Base-by-base conservation (phyloP, 305 asterid species). In the Vinca major region DNA sequence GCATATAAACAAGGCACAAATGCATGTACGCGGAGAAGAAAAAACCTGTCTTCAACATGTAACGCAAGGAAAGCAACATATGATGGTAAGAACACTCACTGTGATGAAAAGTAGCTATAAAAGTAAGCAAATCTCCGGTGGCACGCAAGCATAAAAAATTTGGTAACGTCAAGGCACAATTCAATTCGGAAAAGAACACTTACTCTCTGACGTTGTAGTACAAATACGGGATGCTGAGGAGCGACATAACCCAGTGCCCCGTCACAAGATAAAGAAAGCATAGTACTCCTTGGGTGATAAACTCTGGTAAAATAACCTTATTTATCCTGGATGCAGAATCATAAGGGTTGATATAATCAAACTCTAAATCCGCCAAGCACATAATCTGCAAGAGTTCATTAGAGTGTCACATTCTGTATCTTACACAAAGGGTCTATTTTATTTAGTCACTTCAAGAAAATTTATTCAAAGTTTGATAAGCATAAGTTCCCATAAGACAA, bases 241-340 rank as follows among this genome's bases (percentile, higher is more conserved):
- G 82, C 12, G 86, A 79, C 95, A 91, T 83, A 73, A 79, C 54
- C 98, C 96, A 91, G 78, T 91, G 94, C 56, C 98, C 96, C 0
- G 95, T 83, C 51, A 85, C 48, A 33, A 91, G 89, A 81, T 83
- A 89, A 71, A 89, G 87, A 75, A 83, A 63, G 83, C 89, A 85
- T 21, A 91, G 62, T 74, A 84, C 89, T 77, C 90, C 98, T 78
- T 85, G 85, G 0, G 87, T 80, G 66, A 88, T 80, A 79, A 82
- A 91, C 80, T 91, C 95, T 0, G 96, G 96, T 71, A 91, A 67
- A 55, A 89, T 81, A 65, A 84, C 81, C 67, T 43, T 79, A 86
- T 91, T 91, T 76, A 91, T 86, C 79, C 92, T 26, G 33, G 33
- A 26, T 39, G 95, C 86, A 2, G 95, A 76, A 70, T 88, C 95